These are phyloP conservation scores for Lachancea sp. DNA, from an alignment of 805 yeast species.

Conservation along the genomic window DNA sequence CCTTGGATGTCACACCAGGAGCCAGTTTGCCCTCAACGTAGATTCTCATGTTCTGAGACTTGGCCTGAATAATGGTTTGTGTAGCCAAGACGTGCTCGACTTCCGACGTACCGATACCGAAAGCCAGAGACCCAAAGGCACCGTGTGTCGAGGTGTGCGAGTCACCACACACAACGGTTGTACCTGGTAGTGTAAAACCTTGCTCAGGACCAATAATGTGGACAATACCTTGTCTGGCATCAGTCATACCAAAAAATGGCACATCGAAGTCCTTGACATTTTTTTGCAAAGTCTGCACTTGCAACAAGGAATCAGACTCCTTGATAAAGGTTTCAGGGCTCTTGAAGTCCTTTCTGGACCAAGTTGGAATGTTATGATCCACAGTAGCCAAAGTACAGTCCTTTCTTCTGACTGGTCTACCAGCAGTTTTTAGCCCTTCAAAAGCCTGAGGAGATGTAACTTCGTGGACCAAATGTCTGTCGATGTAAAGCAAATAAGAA, in stretches of 20 bases:
- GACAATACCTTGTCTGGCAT: constrained; percentile 94
- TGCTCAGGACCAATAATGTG: constrained; percentile 99
- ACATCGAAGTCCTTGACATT: constrained; percentile 87
- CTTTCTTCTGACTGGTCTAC: constrained; percentile 80
- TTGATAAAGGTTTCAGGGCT: constrained; percentile 73
- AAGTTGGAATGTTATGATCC: constrained; percentile 96
- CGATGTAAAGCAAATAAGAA: constrained; percentile 82
- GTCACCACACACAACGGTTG: constrained; percentile 98
- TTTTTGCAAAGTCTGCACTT: constrained; percentile 85
- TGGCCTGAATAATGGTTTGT: constrained; percentile 89
- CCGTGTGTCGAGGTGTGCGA: constrained; percentile 99
- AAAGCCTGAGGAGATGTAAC: constrained; percentile 99
- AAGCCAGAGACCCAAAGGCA: constrained; percentile 95
- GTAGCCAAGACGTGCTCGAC: constrained; percentile 98
- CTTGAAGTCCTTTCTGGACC: constrained; percentile 71
- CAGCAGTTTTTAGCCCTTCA: constrained; percentile 87
- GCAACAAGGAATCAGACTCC: constrained; percentile 87
- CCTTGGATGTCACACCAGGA: constrained; percentile 94
- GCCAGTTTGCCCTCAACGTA: constrained; percentile 74
- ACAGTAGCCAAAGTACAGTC: constrained; percentile 94
- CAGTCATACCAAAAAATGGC: constrained; percentile 91
- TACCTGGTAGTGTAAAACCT: constrained; percentile 97
- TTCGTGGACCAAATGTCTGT: constrained; percentile 96
- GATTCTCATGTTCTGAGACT: constrained; percentile 93
- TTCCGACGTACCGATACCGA: constrained; percentile 98